Conservation (phyloP, 2,329 filamentous ascomycete species). For the Hortaea werneckii region DNA sequence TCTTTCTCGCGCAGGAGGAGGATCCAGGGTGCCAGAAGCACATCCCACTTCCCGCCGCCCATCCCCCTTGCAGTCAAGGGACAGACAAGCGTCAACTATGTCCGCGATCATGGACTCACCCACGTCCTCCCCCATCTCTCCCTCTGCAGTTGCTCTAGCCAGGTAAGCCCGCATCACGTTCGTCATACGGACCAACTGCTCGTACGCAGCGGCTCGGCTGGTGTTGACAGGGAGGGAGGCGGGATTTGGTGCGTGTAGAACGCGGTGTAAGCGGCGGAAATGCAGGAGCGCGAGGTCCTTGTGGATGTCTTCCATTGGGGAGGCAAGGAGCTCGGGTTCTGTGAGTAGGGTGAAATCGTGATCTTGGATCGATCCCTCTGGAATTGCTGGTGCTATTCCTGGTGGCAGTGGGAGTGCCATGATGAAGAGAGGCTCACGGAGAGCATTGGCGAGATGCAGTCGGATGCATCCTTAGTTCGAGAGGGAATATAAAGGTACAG, state of each 20-base stretch:
- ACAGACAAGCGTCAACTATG: slow-evolving; percentile 8
- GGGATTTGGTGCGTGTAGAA: not conserved
- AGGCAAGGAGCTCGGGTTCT: not conserved
- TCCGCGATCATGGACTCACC: slow-evolving; percentile 8
- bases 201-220: slow-evolving; percentile 2
- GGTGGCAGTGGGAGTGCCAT: too few relatives aligned
- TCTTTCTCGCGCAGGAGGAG: not conserved
- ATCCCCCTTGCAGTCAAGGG: too few relatives aligned
- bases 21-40: too few relatives aligned
- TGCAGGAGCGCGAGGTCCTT: slow-evolving; percentile 8
- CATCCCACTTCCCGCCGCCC: too few relatives aligned
- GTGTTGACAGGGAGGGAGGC: too few relatives aligned
- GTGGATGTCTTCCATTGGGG: slow-evolving; percentile 8
- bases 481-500: too few relatives aligned
- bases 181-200: slow-evolving; percentile 12
- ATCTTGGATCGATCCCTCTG: too few relatives aligned
- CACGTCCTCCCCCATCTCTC: not conserved
- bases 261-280: slow-evolving; percentile 4
- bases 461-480: too few relatives aligned
- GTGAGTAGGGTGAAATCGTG: not conserved
- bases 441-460: too few relatives aligned
- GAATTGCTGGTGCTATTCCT: too few relatives aligned
- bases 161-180: slow-evolving; percentile 2
- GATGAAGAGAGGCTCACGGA: too few relatives aligned
- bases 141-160: not conserved